Conservation (phyloP, 2,329 filamentous ascomycete genomes). For the Ramichloridium luteum region DNA sequence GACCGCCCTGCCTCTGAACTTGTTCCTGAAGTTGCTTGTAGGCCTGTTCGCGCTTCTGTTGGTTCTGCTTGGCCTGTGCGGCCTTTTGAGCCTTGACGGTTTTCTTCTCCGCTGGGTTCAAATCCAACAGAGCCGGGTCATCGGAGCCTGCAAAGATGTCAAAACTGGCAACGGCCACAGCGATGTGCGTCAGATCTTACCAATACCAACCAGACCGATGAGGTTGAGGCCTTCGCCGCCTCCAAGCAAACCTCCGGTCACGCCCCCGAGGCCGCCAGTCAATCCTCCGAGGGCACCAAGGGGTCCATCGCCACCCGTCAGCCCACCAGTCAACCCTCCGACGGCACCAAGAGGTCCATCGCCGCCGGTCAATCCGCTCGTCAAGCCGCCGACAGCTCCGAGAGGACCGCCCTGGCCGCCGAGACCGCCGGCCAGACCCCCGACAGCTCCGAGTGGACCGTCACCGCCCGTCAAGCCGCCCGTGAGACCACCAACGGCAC, state of each 20-base stretch:
- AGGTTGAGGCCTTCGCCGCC: slow-evolving; percentile 1
- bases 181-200: not conserved
- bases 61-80: not conserved
- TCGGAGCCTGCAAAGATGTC: not conserved
- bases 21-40: not conserved
- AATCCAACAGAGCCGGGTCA: not conserved
- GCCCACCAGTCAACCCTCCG: not conserved
- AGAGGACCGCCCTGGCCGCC: slow-evolving; percentile 1
- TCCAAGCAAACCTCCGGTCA: slow-evolving; percentile 1
- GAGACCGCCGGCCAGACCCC: not conserved
- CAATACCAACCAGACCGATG: slow-evolving; percentile 1
- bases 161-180: too few relatives aligned
- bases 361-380: not conserved
- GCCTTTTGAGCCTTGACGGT: not conserved
- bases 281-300: not conserved
- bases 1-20: not conserved
- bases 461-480: not conserved
- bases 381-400: slow-evolving; percentile 1
- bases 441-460: not conserved
- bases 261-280: not conserved
- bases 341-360: slow-evolving; percentile 1
- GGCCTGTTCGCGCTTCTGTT: not conserved
- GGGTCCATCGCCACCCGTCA: not conserved
- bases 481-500: slow-evolving; percentile 1
- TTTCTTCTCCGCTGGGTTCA: slow-evolving; percentile 1